Conservation (phyloP, 2,329 filamentous ascomycete genomes). For the Talaromyces atroroseus region DNA sequence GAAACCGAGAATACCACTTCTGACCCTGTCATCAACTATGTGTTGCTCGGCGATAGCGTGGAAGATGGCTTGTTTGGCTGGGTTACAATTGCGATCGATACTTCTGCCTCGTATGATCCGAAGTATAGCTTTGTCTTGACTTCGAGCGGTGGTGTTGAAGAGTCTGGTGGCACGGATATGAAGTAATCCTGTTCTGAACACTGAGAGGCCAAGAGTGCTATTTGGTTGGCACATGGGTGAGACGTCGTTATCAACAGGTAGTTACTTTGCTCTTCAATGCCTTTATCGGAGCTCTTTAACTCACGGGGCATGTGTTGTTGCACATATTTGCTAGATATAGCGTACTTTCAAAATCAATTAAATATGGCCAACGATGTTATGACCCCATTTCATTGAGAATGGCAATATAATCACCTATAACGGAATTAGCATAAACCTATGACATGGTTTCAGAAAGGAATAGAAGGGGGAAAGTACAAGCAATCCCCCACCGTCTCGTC, state of each 20-base stretch:
- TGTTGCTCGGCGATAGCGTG: slow-evolving; percentile 47
- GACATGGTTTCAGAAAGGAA: not conserved
- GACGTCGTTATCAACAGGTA: no score
- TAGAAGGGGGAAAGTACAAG: not conserved
- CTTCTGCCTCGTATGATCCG: slow-evolving; percentile 10
- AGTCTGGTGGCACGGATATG: no score
- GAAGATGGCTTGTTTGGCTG: slow-evolving; percentile 33
- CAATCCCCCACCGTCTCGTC: not conserved
- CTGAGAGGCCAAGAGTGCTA: no score
- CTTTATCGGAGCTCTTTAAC: no score
- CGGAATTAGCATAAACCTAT: not conserved
- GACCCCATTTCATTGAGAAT: not conserved
- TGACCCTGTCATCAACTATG: slow-evolving; percentile 53
- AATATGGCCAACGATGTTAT: not conserved
- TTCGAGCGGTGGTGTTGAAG: slow-evolving; percentile 10
- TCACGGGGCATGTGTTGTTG: no score
- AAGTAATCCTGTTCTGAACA: no score
- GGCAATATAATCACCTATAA: not conserved
- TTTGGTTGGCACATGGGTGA: no score
- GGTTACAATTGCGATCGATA: slow-evolving; percentile 14
- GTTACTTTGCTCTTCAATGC: no score
- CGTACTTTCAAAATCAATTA: not conserved
- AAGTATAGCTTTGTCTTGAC: slow-evolving; percentile 13
- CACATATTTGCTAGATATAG: not conserved
- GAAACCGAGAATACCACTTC: slow-evolving; percentile 43